phyloP scores from a whole-genome alignment of 208 protist species.

The Novymonas esmeraldas region DNA sequence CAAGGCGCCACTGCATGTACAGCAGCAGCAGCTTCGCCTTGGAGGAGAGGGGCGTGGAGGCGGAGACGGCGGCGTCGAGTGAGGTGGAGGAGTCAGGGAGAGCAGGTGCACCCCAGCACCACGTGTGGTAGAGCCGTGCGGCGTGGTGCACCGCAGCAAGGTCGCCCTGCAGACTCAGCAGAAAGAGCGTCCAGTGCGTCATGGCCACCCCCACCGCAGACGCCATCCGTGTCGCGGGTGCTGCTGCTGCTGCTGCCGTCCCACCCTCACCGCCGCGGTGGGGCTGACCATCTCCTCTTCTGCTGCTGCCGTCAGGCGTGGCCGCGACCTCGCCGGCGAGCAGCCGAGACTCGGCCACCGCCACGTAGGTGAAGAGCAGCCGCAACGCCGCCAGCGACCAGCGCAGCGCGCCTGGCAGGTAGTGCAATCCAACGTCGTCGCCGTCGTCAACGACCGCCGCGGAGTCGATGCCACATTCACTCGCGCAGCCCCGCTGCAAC shows the following conservation, averaged over 20 bases:
- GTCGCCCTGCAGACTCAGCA: conserved; percentile 20
- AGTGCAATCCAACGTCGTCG: conserved; percentile 19
- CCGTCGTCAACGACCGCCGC: conserved; percentile 7
- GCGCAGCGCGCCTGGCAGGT: conserved; percentile 28
- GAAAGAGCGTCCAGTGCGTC: conserved; percentile 34
- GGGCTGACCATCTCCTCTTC: not conserved
- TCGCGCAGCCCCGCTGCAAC: not conserved
- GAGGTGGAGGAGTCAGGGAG: not conserved
- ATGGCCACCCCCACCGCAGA: conserved; percentile 34
- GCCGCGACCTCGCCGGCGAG: not conserved
- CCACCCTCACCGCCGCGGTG: not conserved
- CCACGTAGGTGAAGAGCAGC: conserved; percentile 23
- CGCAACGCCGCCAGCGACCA: conserved; percentile 25
- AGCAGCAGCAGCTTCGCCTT: conserved; percentile 35
- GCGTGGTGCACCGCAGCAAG: conserved; percentile 30
- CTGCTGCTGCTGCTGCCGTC: too few species aligned
- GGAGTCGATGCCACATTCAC: conserved; percentile 1
- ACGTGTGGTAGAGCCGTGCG: conserved; percentile 28
- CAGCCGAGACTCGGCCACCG: conserved; percentile 13
- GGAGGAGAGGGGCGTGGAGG: conserved; percentile 14
- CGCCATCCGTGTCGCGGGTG: conserved; percentile 7
- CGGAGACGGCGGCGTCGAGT: not conserved
- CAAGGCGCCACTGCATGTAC: conserved; percentile 33
- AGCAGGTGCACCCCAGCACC: conserved; percentile 16
- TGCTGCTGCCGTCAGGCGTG: not conserved